phyloP scores from a whole-genome alignment of 345 rosid genomes.

The Citrus reticulata region DNA sequence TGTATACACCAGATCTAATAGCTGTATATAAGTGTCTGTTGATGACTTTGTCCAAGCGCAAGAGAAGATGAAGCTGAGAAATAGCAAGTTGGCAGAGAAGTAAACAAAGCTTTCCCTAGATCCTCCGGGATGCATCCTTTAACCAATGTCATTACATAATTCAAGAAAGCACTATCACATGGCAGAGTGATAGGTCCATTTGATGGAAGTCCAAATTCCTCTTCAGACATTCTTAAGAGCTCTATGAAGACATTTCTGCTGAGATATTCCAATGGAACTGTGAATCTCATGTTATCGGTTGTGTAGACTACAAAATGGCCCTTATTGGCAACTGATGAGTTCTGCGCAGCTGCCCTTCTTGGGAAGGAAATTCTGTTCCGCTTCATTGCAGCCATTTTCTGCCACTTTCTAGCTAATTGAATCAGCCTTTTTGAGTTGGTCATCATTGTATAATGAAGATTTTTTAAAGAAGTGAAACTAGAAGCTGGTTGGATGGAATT shows the following conservation, averaged over 20 bases:
- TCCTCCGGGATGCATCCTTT: constrained; percentile 18
- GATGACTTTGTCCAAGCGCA: not conserved
- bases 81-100: not conserved
- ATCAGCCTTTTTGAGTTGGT: constrained; percentile 16
- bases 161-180: constrained; percentile 22
- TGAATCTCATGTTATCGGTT: constrained; percentile 3
- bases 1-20: not conserved
- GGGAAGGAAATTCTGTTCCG: constrained; percentile 15
- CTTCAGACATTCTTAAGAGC: constrained; percentile 33
- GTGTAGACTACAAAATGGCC: constrained; percentile 40
- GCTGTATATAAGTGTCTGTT: constrained; percentile 9
- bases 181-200: constrained; percentile 29
- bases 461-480: not conserved
- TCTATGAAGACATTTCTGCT: constrained; percentile 20
- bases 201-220: constrained; percentile 29
- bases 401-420: constrained; percentile 24
- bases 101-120: constrained; percentile 27
- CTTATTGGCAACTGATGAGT: constrained; percentile 8
- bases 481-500: not conserved
- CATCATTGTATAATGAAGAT: constrained; percentile 5
- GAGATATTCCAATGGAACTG: constrained; percentile 21
- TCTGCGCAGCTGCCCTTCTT: not conserved
- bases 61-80: not conserved
- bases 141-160: constrained; percentile 15
- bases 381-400: constrained; percentile 5